A percentile compares a stretch with the other conserved stretches of the same genome.
phyloP scores from a whole-genome alignment of 1,284 basidiomycete genomes.

The Pholiota adiposa region DNA sequence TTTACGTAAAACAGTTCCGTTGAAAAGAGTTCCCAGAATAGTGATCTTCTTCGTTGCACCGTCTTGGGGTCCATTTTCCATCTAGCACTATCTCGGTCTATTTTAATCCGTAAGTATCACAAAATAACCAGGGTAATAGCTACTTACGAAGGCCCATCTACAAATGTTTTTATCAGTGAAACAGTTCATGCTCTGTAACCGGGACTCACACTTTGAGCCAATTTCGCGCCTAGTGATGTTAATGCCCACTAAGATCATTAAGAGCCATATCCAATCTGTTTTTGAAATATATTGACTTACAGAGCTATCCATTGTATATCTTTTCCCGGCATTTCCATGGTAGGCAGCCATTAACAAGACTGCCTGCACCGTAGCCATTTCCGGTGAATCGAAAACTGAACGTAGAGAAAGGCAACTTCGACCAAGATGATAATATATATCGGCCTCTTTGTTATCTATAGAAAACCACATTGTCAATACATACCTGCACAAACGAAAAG shows the following conservation, averaged over 20 bases:
- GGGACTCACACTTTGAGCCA: conserved; percentile 57
- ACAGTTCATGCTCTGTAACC: conserved; percentile 1
- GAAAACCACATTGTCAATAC: conserved; percentile 1
- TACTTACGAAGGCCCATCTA: conserved; percentile 61
- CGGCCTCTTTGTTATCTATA: conserved; percentile 58
- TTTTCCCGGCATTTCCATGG: conserved; percentile 55
- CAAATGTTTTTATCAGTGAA: conserved; percentile 14
- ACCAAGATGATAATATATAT: conserved; percentile 61
- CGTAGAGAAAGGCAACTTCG: conserved; percentile 60
- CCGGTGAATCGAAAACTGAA: conserved; percentile 66
- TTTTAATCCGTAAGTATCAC: background rate
- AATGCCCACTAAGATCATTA: conserved; percentile 45
- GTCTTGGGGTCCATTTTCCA: conserved; percentile 59
- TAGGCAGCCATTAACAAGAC: conserved; percentile 57
- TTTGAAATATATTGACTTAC: conserved; percentile 27
- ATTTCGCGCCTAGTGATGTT: conserved; percentile 53
- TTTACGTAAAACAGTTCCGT: conserved; percentile 52
- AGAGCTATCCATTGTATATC: conserved; percentile 55
- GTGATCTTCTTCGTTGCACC: conserved; percentile 53
- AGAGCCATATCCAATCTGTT: background rate
- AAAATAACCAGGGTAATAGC: background rate
- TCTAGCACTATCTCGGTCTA: conserved; percentile 64
- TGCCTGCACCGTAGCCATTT: conserved; percentile 64
- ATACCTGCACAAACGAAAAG: background rate
- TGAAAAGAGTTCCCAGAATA: conserved; percentile 65